phyloP scores from a whole-genome alignment of 257 asterid species.

The Gentiana macrophylla region DNA sequence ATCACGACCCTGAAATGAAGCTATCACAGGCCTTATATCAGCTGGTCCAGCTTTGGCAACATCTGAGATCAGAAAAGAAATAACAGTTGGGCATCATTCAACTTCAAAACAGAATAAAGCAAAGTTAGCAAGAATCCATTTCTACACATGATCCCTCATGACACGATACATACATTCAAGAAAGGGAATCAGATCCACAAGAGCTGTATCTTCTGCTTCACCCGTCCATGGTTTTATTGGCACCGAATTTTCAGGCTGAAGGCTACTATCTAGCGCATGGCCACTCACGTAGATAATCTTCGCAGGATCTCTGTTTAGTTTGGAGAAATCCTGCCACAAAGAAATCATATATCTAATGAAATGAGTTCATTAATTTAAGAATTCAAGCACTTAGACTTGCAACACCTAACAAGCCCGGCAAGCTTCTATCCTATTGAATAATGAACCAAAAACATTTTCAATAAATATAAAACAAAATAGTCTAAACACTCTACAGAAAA shows the following conservation, averaged over 20 bases:
- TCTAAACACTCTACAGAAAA: too few species aligned
- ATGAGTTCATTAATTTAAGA: too few species aligned
- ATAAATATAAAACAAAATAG: too few species aligned
- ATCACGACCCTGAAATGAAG: constrained; percentile 80
- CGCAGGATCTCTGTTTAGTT: constrained; percentile 75
- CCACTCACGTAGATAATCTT: constrained; percentile 67
- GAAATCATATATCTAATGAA: background rate
- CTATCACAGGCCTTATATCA: constrained; percentile 73
- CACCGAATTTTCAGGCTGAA: constrained; percentile 70
- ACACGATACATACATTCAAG: constrained; percentile 65
- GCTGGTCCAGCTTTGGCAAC: constrained; percentile 66
- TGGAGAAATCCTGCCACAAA: constrained; percentile 72
- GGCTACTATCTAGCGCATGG: constrained; percentile 65
- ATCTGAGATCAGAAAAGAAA: constrained; percentile 36
- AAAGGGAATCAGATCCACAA: constrained; percentile 79
- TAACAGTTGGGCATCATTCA: background rate
- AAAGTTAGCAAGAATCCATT: background rate
- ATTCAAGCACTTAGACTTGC: too few species aligned
- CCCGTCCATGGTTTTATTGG: constrained; percentile 71
- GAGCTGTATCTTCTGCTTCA: constrained; percentile 74
- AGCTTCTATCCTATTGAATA: too few species aligned
- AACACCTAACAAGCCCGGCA: too few species aligned
- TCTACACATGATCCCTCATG: background rate
- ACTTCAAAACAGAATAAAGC: constrained; percentile 2
- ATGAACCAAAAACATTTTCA: too few species aligned